phyloP scores from a whole-genome alignment of 495 filamentous ascomycete genomes.

The Podospora pseudoanserina region DNA sequence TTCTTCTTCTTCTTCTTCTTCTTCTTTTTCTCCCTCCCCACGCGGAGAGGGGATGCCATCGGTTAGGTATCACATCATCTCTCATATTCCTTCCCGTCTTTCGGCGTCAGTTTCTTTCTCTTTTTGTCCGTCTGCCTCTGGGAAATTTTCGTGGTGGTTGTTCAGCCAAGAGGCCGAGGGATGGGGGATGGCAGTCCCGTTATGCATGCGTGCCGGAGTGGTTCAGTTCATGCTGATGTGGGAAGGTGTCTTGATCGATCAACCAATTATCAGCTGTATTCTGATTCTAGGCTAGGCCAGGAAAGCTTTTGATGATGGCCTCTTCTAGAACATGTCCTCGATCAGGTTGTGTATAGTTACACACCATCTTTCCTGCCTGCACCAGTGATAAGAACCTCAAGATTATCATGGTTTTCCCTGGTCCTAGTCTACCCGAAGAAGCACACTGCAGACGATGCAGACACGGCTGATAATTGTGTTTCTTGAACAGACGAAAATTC shows the following conservation, averaged over 20 bases:
- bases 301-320: not conserved
- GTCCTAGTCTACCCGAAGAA: not conserved
- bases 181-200: not conserved
- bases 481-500: not conserved
- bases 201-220: not conserved
- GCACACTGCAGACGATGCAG: not conserved
- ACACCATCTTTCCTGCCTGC: not conserved
- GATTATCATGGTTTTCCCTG: not conserved
- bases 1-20: not conserved
- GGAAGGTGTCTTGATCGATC: not conserved
- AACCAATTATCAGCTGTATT: not conserved
- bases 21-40: not conserved
- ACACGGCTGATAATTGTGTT: not conserved
- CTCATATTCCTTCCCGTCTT: not conserved
- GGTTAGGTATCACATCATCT: not conserved
- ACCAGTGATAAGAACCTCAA: not conserved
- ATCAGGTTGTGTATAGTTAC: not conserved
- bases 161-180: not conserved
- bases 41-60: not conserved
- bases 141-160: not conserved
- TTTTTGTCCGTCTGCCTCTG: not conserved
- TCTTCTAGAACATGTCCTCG: not conserved
- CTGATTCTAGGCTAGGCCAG: not conserved
- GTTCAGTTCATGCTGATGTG: not conserved
- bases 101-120: not conserved